Evolutionary conservation across 1,284 basidiomycete species (phyloP).

Genomic region (Ustilago hordei): DNA sequence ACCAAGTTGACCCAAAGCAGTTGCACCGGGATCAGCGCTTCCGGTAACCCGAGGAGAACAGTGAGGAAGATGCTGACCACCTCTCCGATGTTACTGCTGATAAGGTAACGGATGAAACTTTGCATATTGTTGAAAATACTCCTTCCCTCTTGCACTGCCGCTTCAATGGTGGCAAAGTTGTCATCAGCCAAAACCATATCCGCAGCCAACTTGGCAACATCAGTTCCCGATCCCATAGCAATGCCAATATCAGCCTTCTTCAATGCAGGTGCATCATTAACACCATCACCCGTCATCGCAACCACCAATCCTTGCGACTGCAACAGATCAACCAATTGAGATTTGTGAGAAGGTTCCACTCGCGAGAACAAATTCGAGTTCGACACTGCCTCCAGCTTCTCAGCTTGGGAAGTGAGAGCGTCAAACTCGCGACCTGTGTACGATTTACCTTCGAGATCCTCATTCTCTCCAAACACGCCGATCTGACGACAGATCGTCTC

Average conservation of each 20-base stretch:
- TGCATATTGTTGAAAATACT: constrained; percentile 99
- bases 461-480: constrained; percentile 79
- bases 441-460: constrained; percentile 80
- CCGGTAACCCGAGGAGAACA: constrained; percentile 96
- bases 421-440: constrained; percentile 95
- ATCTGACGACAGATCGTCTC: constrained; percentile 97
- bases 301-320: constrained; percentile 92
- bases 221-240: constrained; percentile 72
- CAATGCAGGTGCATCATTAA: constrained; percentile 72
- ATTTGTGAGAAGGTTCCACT: constrained; percentile 95
- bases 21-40: constrained; percentile 97
- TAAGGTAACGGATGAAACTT: constrained; percentile 86
- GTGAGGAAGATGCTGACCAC: constrained; percentile 98
- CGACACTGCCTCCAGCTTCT: constrained; percentile 87
- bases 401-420: constrained; percentile 77
- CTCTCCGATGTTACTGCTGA: constrained; percentile 98
- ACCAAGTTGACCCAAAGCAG: constrained; percentile 79
- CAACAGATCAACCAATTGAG: constrained; percentile 92
- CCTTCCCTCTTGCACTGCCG: constrained; percentile 83
- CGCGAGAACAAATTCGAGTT: constrained; percentile 89
- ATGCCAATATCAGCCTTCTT: constrained; percentile 71
- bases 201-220: constrained; percentile 71
- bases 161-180: constrained; percentile 72
- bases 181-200: constrained; percentile 72
- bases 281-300: constrained; percentile 79